These are phyloP conservation scores for Yamadazyma phyllophila DNA, from an alignment of 805 yeast genomes.

Conservation along the genomic window DNA sequence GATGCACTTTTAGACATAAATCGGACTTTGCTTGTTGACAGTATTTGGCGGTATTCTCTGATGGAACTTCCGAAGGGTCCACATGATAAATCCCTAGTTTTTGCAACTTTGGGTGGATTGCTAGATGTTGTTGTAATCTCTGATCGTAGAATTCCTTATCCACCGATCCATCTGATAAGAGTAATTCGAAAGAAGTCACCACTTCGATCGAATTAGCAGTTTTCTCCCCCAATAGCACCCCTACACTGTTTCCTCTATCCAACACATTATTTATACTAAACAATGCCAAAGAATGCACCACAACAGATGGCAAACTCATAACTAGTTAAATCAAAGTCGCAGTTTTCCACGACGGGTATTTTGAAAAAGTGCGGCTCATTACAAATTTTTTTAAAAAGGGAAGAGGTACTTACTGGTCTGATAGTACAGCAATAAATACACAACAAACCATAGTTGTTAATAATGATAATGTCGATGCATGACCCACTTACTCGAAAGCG, in stretches of 20 bases:
- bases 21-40: conserved; percentile 5
- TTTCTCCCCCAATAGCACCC: conserved; percentile 28
- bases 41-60: not conserved
- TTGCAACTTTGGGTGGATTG: conserved; percentile 25
- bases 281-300: conserved; percentile 26
- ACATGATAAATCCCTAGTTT: conserved; percentile 33
- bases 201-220: conserved; percentile 8
- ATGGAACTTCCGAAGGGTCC: not conserved
- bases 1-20: conserved; percentile 1
- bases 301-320: conserved; percentile 2
- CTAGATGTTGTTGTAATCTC: conserved; percentile 25
- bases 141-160: conserved; percentile 25
- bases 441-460: not conserved
- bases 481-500: conserved; percentile 37
- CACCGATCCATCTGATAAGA: conserved; percentile 15
- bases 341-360: not conserved
- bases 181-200: conserved; percentile 30
- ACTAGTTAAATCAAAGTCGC: not conserved
- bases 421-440: no score
- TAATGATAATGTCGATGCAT: conserved; percentile 39
- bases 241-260: conserved; percentile 20
- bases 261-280: conserved; percentile 10
- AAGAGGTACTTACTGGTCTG: conserved; percentile 7
- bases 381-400: conserved; percentile 11
- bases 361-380: conserved; percentile 13